phyloP scores from a whole-genome alignment of 768 basidiomycete genomes.

The Termitomyces heimii region DNA sequence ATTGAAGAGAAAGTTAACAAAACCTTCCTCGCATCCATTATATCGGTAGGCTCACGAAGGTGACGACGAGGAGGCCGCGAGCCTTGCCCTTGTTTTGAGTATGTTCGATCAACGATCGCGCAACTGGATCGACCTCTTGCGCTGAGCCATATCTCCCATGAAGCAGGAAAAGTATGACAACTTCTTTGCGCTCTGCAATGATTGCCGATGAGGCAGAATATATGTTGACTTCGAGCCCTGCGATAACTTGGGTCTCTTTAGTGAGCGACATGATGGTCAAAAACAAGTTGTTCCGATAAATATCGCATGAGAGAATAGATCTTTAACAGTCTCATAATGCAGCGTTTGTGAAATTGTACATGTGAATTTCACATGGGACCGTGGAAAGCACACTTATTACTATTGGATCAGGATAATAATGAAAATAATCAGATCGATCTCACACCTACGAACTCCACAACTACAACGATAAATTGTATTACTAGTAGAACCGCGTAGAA shows the following conservation, averaged over 20 bases:
- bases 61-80: slow-evolving; percentile 27
- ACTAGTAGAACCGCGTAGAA: slow-evolving; percentile 5
- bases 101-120: slow-evolving; percentile 19
- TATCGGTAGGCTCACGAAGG: slow-evolving; percentile 25
- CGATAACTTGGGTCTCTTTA: slow-evolving; percentile 24
- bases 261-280: slow-evolving; percentile 3
- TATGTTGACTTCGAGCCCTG: slow-evolving; percentile 30
- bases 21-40: neutral
- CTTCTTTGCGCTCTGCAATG: slow-evolving; percentile 5
- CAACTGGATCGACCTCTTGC: slow-evolving; percentile 20
- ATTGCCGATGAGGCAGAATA: slow-evolving; percentile 18
- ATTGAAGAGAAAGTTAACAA: neutral
- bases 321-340: neutral
- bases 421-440: neutral
- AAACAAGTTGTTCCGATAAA: neutral
- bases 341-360: neutral
- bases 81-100: slow-evolving; percentile 2
- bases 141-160: slow-evolving; percentile 34
- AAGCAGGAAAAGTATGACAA: slow-evolving; percentile 34
- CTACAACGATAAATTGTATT: neutral
- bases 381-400: no score
- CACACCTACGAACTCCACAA: neutral
- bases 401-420: no score
- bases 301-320: neutral
- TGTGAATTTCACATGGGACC: neutral